Evolutionary conservation across 192 early-diverging fungal species (phyloP), one percentile per base, ranked within the genome.

Genomic region (Mortierella claussenii): DNA sequence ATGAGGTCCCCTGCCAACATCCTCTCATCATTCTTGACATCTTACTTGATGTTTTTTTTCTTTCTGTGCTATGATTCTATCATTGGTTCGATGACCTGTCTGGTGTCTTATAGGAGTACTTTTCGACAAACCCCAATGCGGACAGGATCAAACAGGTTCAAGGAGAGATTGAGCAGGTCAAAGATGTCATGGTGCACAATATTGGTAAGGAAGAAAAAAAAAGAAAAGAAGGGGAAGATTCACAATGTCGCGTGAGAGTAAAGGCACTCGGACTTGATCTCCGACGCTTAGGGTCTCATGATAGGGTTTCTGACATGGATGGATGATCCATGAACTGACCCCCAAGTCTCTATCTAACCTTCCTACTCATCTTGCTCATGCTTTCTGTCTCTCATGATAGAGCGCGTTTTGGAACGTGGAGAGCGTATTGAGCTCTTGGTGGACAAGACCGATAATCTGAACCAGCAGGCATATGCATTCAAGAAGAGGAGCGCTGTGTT

Each of bases 111-210:
- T 69, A 90, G 88, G 86, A 93, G 57, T 89, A 91, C 64, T 94
- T 88, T 65, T 90, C 90, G 33, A 82, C 86, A 21, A 87, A 87
- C 70, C 88, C 90, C 15, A 64, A 87, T 36, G 89, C 89, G 6
- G 94, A 96, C 79, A 83, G 83, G 32, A 85, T 95, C 59, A 87
- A 89, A 23, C 89, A 92, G 79, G 96, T 93, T 0, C 91, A 93
- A 63, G 91, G 91, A 26, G 94, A 96, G 79, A 94, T 97, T 68
- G 92, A 95, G 53, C 94, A 95, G 81, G 95, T 96, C 58, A 92
- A 91, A 78, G 94, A 95, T 83, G 93, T 96, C 43, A 96, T 97
- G 95, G 92, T 94, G 27, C 89, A 93, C 79, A 97, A 97, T 69
- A 97, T 97, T 64, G 90, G 88, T 86, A 86, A 71, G 76, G 27